phyloP scores from a whole-genome alignment of 1,284 basidiomycete species.

The Ceratorhiza oryzae-sativae region DNA sequence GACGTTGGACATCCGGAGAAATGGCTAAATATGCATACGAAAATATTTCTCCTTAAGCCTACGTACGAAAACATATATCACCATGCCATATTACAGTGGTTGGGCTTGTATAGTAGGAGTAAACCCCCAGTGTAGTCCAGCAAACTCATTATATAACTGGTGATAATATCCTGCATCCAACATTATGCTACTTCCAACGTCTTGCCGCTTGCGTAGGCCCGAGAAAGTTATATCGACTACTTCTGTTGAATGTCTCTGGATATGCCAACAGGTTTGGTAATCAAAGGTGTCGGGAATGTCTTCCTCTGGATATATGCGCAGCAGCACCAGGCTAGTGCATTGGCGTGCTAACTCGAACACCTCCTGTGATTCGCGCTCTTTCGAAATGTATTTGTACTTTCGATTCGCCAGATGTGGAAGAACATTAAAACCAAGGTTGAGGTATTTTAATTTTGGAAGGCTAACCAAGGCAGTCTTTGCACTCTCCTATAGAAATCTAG shows the following conservation, averaged over 20 bases:
- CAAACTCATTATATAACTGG: neutral
- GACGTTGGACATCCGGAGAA: constrained; percentile 20
- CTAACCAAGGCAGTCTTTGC: neutral
- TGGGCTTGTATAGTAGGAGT: neutral
- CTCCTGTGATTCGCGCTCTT: constrained; percentile 9
- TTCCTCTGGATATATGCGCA: constrained; percentile 28
- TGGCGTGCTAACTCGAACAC: constrained; percentile 18
- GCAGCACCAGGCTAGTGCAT: neutral
- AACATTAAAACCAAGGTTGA: constrained; percentile 22
- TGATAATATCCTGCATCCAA: neutral
- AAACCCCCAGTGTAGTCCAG: neutral
- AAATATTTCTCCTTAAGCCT: neutral
- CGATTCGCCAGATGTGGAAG: constrained; percentile 22
- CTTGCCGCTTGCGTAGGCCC: neutral
- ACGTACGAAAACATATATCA: too few species aligned
- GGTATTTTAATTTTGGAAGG: neutral
- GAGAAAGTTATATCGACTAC: neutral
- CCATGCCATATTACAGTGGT: neutral
- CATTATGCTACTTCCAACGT: neutral
- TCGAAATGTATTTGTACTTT: neutral
- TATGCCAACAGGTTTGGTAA: constrained; percentile 7
- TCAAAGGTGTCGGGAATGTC: neutral
- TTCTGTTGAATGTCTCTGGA: neutral
- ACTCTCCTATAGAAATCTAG: neutral
- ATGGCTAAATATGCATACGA: constrained; percentile 27